Evolutionary conservation across 1,139 yeast species (phyloP), one percentile per base, ranked within the genome.

Genomic region (Kurtzmaniella quercitrusa): DNA sequence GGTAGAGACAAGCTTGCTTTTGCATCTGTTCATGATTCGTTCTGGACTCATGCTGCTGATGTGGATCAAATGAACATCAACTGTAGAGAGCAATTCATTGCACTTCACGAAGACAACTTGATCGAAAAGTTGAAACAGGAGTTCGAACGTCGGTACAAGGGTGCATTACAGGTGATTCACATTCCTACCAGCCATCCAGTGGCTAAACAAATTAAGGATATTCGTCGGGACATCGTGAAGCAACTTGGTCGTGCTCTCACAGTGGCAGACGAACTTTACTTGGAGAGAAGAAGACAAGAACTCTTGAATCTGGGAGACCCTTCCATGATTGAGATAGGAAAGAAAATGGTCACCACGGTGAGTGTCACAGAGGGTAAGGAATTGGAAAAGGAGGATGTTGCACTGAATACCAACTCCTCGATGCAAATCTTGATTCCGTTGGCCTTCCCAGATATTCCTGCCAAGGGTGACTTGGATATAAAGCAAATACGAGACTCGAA

Each of bases 1-100:
- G 81, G 85, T n/a, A 73, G 79, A 39, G 60, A 62, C 3, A 81
- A 78, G 0, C 63, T 93, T 44, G 71, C 81, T n/a, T 93, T 94
- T 72, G 97, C 98, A 0, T 84, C 98, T 0, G 99, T 93, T 29
- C 99, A 93, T 64, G 99, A 93, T 63, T 91, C 98, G 1, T 93
- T 88, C 62, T 93, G 99, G 99, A 90, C 98, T 0, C 98, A 94
- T 63, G 97, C 98, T 1, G 70, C 81, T 37, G 94, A 88, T 59
- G 81, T 93, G 29, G 85, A 82, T 51, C 59, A 55, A 7, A 85
- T 93, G 94, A 89, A 84, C 60, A 57, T 55, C n/a, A 69, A 77
- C 41, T 70, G 93, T 49, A 79, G 99, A 58, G 82, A 85, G 37
- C 82, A 88, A 47, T 93, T 93, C 63, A 85, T 93, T 48, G 68